Evolutionary conservation across 2,329 filamentous ascomycete species (phyloP), one percentile per base, ranked within the genome.

Genomic region (Aspergillus neotritici): DNA sequence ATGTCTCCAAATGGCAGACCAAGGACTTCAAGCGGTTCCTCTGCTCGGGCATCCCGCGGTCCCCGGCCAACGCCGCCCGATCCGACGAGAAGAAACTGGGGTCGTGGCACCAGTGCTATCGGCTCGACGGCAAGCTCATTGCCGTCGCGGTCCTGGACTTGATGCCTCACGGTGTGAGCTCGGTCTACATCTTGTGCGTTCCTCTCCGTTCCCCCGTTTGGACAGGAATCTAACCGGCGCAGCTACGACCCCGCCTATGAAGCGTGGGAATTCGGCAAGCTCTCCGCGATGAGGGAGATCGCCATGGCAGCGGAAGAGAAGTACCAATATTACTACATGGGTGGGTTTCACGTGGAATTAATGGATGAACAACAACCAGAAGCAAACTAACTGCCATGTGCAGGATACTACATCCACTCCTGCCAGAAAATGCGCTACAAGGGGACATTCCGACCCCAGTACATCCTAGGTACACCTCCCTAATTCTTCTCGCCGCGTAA

Each of bases 261-360:
- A 49, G 68, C 76, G 37, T 83, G 73, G 72, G 76, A 77, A 43
- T 77, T 83, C 53, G 80, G 80, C 4, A 83, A 83, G 57, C 59
- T 83, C 37, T 80, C 76, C 49, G 80, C 80, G 4, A 60, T 83
- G 52, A 68, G 78, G 41, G 80, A 84, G 56, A 75, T 79, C 17
- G 70, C 72, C 1, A 65, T 83, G 17, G 69, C 78, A 0, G 49
- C 74, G 1, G 78, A 83, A 53, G 71, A 65, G 4, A 66, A 64
- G 0, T 82, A 83, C 51, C 57, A 73, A 42, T 81, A 77, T 60
- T 83, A 83, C 58, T 83, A 83, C 63, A 83, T 84, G 80, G 80
- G 71, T 74, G 52, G 11, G 61, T n/a, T 12, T 48, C 29, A 1
- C 29, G n/a, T 3, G 21, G 6, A 25, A 25, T 9, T 8, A 25